phyloP scores from a whole-genome alignment of 805 yeast genomes.

The Metschnikowia cerradonensis region DNA sequence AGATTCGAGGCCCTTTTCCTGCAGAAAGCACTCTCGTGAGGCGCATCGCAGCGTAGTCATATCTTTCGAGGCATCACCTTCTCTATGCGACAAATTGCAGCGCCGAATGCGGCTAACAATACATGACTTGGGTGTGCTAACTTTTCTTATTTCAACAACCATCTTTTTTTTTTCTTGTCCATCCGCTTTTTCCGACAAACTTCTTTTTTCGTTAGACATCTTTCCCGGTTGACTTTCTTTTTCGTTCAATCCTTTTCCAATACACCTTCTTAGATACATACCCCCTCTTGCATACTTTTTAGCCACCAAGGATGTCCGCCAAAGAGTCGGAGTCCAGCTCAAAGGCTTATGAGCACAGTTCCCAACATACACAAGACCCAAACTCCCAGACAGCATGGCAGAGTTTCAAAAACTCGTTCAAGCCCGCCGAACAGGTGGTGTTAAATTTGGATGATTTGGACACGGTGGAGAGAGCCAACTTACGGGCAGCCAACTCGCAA shows the following conservation, averaged over 20 bases:
- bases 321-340: conserved; percentile 6
- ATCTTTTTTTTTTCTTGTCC: not conserved
- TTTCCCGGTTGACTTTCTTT: not conserved
- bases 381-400: conserved; percentile 14
- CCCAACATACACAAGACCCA: conserved; percentile 1
- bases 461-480: conserved; percentile 28
- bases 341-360: conserved; percentile 5
- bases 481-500: conserved; percentile 21
- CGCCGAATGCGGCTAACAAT: conserved; percentile 1
- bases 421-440: conserved; percentile 26
- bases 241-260: not conserved
- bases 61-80: conserved; percentile 2
- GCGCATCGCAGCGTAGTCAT: not conserved
- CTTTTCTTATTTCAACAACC: not conserved
- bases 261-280: too few species aligned
- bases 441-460: conserved; percentile 20
- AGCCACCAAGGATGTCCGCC: conserved; percentile 2
- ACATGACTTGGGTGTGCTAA: not conserved
- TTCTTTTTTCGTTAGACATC: not conserved
- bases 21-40: not conserved
- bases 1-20: not conserved
- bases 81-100: not conserved
- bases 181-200: too few species aligned
- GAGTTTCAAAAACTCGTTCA: conserved; percentile 31
- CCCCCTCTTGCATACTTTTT: too few species aligned